Evolutionary conservation across 257 asterid genomes (phyloP), one percentile per base, ranked within the genome.

Genomic region (Avicennia marina): DNA sequence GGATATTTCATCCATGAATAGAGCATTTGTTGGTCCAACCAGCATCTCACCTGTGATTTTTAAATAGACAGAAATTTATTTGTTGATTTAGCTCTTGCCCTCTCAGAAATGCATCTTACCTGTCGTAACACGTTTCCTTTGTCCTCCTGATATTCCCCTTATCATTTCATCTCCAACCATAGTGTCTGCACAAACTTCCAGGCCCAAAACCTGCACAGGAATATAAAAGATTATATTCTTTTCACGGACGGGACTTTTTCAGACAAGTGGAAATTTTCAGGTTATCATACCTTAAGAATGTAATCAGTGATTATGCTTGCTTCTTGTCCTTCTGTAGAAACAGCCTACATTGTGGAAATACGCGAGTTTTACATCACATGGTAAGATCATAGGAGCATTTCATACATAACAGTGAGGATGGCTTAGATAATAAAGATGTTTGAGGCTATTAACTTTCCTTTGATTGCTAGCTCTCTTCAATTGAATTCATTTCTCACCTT

Each of bases 1-100:
- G 2, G 88, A 81, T 56, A 81, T 77, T 68, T 81, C 88, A 46
- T 81, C 88, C 84, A 81, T 81, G 68, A 81, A 77, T 22, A 81
- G 60, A n/a, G 75, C 82, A 20, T 70, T 77, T 0, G 81, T 46
- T 1, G 84, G 84, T 45, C 87, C 87, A 7, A 81, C 87, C 10
- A 77, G 59, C 82, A 81, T 77, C 60, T 81, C 87, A 2, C 83
- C 83, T 77, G 61, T 43, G 42, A 17, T 45, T 45, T 46, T n/a
- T n/a, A n/a, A n/a, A n/a, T n/a, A n/a, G n/a, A n/a, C n/a, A n/a
- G n/a, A n/a, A n/a, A n/a, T n/a, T n/a, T n/a, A n/a, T n/a, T n/a
- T n/a, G n/a, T n/a, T n/a, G n/a, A n/a, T n/a, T n/a, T n/a, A n/a
- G n/a, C n/a, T n/a, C n/a, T n/a, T n/a, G n/a, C n/a, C n/a, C n/a